Evolutionary conservation across 495 filamentous ascomycete genomes (phyloP).

Genomic region (Pseudevernia furfuracea): DNA sequence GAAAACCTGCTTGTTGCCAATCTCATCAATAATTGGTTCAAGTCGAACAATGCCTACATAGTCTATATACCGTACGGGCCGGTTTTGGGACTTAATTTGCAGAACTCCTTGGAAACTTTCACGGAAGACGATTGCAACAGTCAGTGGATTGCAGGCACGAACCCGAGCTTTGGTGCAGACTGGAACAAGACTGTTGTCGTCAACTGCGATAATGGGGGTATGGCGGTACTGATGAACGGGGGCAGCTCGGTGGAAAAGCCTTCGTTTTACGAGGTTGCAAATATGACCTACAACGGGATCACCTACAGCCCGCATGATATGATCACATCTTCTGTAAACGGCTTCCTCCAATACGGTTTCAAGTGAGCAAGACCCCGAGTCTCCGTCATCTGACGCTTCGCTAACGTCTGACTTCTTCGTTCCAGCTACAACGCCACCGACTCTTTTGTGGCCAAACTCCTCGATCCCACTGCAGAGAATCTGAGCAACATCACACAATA

Average conservation of each 20-base stretch:
- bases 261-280: not conserved
- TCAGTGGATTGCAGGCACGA: not conserved
- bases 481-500: not conserved
- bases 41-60: not conserved
- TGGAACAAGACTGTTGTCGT: not conserved
- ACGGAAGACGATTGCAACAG: not conserved
- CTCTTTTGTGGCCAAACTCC: not conserved
- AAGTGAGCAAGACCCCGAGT: not conserved
- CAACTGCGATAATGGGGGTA: not conserved
- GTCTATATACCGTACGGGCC: not conserved
- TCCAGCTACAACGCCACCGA: not conserved
- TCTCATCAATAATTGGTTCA: not conserved
- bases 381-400: not conserved
- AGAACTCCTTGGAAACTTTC: not conserved
- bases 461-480: not conserved
- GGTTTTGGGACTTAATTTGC: not conserved
- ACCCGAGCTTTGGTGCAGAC: not conserved
- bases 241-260: not conserved
- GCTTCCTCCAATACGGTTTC: not conserved
- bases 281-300: not conserved
- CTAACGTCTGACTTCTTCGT: not conserved
- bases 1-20: not conserved
- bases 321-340: not conserved
- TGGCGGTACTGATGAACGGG: not conserved
- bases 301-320: not conserved